Evolutionary conservation across 2,329 filamentous ascomycete species (phyloP), one percentile per base, ranked within the genome.

Genomic region (Diplodia corticola): DNA sequence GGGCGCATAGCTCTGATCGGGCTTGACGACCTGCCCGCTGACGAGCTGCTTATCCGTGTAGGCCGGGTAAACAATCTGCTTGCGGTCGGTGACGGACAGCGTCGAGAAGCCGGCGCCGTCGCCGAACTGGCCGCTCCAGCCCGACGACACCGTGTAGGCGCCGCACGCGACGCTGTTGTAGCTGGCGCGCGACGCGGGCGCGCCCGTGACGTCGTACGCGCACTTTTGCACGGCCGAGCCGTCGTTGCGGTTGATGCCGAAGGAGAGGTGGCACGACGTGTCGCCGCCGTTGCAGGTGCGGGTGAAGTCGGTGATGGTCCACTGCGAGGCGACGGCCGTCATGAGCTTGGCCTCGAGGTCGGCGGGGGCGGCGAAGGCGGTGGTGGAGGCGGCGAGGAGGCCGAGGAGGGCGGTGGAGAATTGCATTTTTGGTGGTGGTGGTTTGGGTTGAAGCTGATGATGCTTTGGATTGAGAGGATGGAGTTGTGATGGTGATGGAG

Each of bases 61-160:
- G 24, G 63, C 63, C 1, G 63, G 63, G 37, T 64, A 64, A 24
- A 64, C 20, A 20, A 64, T 64, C 50, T 54, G 51, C 49, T 49
- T 55, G 17, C 13, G 7, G 35, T 64, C 49, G 26, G 51, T 55
- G 50, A 64, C 63, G 40, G 49, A 40, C 9, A 64, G 63, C 9
- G 63, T 64, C 9, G 49, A 12, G 63, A 64, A 64, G 63, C 63
- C 63, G 49, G 9, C n/a, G 50, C 15, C 63, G 15, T 13, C n/a
- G 35, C 50, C 63, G 50, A 64, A 64, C 63, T 64, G 63, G 63
- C 37, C 63, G 63, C 30, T 46, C 63, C 63, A 64, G 63, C 35
- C 40, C 6, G 35, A 33, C 10, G 15, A 20, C 50, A 64, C 20
- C 22, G 63, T 64, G 63, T 64, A 64, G 7, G 24, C 4, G 50